Percentiles rank a stretch among this genome's conserved stretches.
Conservation (phyloP, 2,329 filamentous ascomycete genomes). For the Fusarium scirpi region DNA sequence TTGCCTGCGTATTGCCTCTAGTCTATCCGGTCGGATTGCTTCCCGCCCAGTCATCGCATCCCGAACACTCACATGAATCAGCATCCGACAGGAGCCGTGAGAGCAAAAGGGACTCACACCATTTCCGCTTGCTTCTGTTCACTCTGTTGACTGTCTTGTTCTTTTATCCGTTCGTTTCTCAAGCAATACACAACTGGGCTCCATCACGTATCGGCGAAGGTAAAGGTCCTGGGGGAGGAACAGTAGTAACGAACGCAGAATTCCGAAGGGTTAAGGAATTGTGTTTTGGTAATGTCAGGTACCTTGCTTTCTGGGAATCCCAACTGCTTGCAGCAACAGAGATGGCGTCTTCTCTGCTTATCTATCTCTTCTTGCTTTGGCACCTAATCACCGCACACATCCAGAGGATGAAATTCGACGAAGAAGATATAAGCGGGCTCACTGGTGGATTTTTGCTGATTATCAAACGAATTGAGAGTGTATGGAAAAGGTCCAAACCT, state of each 20-base stretch:
- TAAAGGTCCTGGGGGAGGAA: background rate
- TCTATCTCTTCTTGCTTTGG: background rate
- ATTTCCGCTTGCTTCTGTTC: background rate
- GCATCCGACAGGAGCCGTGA: background rate
- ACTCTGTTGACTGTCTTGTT: background rate
- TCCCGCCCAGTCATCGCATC: accelerated
- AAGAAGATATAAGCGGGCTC: background rate
- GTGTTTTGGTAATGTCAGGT: background rate
- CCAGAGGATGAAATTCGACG: background rate
- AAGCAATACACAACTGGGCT: background rate
- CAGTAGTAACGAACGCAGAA: background rate
- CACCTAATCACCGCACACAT: background rate
- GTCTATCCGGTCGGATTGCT: background rate
- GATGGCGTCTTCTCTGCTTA: background rate
- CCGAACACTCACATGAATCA: background rate
- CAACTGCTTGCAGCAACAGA: background rate
- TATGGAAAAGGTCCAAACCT: background rate
- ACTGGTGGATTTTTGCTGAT: background rate
- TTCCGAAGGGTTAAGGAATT: background rate
- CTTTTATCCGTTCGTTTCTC: background rate
- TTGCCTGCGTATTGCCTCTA: background rate
- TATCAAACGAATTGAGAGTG: accelerated
- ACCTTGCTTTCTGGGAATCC: background rate
- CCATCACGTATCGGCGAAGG: background rate
- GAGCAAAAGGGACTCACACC: background rate